Base-by-base conservation (phyloP, 495 filamentous ascomycete genomes). In the Aspergillus hancockii region DNA sequence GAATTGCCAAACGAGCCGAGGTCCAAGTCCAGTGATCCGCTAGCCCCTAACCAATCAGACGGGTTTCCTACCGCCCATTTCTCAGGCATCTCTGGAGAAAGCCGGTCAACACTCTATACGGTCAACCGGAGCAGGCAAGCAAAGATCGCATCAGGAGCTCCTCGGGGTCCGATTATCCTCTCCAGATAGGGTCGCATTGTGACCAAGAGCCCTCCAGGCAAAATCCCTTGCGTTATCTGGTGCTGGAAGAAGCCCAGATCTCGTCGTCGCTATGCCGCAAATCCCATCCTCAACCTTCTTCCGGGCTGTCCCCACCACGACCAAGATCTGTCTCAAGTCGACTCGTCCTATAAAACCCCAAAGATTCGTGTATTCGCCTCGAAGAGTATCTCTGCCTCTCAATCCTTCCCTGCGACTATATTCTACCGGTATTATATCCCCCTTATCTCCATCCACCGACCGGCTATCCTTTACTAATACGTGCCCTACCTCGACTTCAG, bases 271-370 rank as follows among this genome's bases (percentile, higher is more conserved):
- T 41, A 64, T 64, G 62, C 54, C 54, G 52, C 49, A 52, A 51
- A 40, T 57, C 43, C 40, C 49, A 52, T 54, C 45, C 53, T 59
- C 63, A 60, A 59, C 59, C 46, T 55, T 60, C 34, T 46, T 53
- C 47, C 56, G 56, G 59, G 53, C 54, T n/a, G 55, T 58, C 63
- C 32, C 63, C 63, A 66, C 63, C 52, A 45, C 55, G 31, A 28
- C 61, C 61, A 59, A 56, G 56, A 52, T 59, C 56, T 53, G 41
- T 52, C 45, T 59, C 54, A 52, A 21, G n/a, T 56, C 52, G 50
- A 25, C 43, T 40, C 31, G 49, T 55, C n/a, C 45, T 64, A 55
- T 52, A 55, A 64, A 64, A 64, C 41, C 49, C 19, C 36, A 47
- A 52, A 43, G 51, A 10, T 25, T 54, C 25, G 62, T 58, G 34